Conservation (phyloP, 257 asterid genomes). For the Gynochthodes officinalis region DNA sequence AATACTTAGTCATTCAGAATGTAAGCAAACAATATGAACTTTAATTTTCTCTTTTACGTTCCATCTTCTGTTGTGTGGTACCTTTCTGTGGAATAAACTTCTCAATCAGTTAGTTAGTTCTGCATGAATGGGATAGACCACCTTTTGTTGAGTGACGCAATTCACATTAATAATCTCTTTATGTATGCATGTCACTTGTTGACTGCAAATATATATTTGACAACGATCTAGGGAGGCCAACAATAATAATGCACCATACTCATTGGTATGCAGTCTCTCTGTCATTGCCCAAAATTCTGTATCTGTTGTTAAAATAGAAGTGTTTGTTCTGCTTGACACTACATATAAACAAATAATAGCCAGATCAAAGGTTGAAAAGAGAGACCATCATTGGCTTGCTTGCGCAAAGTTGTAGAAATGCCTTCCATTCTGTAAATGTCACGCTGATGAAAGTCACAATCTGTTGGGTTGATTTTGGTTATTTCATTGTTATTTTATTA, state of each 20-base stretch:
- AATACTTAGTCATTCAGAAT: not conserved
- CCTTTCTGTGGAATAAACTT: not conserved
- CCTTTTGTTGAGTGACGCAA: not conserved
- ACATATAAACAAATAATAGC: not conserved
- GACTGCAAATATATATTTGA: no score
- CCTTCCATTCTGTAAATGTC: not conserved
- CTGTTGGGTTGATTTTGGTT: not conserved
- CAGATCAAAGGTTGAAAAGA: conserved; percentile 1
- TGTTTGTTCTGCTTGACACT: not conserved
- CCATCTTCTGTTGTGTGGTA: not conserved
- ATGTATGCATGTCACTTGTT: no score
- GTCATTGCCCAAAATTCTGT: no score
- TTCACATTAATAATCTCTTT: not conserved
- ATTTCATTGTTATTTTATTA: not conserved
- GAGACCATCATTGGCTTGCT: not conserved
- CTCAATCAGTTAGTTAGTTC: not conserved
- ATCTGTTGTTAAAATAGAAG: not conserved
- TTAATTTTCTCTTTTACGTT: not conserved
- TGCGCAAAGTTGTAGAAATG: not conserved
- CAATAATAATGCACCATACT: no score
- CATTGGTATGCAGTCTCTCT: no score
- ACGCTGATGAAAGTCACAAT: not conserved
- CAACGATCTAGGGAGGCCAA: no score
- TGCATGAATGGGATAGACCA: not conserved
- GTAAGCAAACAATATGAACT: not conserved